phyloP scores from a whole-genome alignment of 768 basidiomycete genomes.

The Trametes cinnabarina region DNA sequence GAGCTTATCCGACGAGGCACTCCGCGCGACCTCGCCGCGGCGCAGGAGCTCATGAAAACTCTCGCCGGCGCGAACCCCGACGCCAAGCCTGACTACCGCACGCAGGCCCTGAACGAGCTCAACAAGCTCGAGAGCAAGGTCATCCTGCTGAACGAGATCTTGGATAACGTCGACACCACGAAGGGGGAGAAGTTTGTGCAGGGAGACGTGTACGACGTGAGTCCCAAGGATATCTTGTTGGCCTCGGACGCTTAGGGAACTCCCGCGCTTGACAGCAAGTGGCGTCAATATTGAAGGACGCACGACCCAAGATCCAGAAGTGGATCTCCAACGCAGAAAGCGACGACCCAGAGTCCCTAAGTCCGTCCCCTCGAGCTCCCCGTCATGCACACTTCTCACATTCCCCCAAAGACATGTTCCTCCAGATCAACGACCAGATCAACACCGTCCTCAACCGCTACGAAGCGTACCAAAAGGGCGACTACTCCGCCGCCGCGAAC shows the following conservation, averaged over 20 bases:
- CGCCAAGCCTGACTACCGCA: conserved; percentile 89
- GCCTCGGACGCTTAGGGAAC: not conserved
- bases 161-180: conserved; percentile 80
- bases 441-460: conserved; percentile 89
- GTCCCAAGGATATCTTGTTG: conserved; percentile 26
- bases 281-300: conserved; percentile 71
- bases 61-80: conserved; percentile 95
- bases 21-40: conserved; percentile 90
- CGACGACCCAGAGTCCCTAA: conserved; percentile 86
- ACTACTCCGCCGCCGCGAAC: conserved; percentile 66
- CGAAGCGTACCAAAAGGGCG: conserved; percentile 91
- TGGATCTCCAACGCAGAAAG: conserved; percentile 95
- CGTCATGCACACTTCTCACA: not conserved
- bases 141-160: conserved; percentile 93
- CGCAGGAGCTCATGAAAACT: conserved; percentile 96
- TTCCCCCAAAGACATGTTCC: conserved; percentile 71
- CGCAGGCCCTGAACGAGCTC: conserved; percentile 85
- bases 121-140: conserved; percentile 95
- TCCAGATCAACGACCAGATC: conserved; percentile 97
- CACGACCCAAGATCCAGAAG: conserved; percentile 93
- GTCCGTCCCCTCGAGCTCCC: conserved; percentile 39
- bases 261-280: conserved; percentile 65
- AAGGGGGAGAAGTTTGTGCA: conserved; percentile 76
- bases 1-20: conserved; percentile 96
- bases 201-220: conserved; percentile 91